Conservation (phyloP, 2,329 filamentous ascomycete species). For the Fusarium drepaniforme region DNA sequence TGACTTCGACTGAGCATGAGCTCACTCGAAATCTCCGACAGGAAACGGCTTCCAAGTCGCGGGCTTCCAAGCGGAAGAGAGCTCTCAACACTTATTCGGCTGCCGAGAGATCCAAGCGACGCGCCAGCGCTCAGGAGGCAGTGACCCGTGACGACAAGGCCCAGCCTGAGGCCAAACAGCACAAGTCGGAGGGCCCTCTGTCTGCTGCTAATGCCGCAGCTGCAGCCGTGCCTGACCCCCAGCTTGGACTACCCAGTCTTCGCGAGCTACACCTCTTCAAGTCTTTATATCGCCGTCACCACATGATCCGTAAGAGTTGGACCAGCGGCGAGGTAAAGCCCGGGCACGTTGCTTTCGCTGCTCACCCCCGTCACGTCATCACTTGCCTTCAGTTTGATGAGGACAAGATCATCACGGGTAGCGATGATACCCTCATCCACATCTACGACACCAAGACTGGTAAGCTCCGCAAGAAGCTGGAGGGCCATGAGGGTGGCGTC, state of each 20-base stretch:
- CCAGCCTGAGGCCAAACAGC: slow-evolving; percentile 57
- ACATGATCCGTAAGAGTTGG: slow-evolving; percentile 93
- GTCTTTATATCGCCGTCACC: slow-evolving; percentile 92
- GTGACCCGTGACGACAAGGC: slow-evolving; percentile 57
- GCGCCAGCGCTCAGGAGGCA: slow-evolving; percentile 62
- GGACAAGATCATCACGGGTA: slow-evolving; percentile 97
- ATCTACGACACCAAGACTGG: slow-evolving; percentile 98
- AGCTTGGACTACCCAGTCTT: slow-evolving; percentile 82
- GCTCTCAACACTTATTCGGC: slow-evolving; percentile 57
- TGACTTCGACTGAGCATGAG: slow-evolving; percentile 67
- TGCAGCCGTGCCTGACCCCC: slow-evolving; percentile 82
- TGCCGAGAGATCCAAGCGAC: slow-evolving; percentile 66
- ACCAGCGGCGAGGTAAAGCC: slow-evolving; percentile 88
- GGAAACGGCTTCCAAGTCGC: slow-evolving; percentile 58
- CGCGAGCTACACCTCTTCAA: slow-evolving; percentile 94
- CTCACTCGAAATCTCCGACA: slow-evolving; percentile 57
- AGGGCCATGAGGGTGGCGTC: slow-evolving; percentile 95
- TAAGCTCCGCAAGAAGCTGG: slow-evolving; percentile 82
- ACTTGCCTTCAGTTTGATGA: slow-evolving; percentile 98
- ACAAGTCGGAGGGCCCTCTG: slow-evolving; percentile 83
- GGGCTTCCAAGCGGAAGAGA: slow-evolving; percentile 70
- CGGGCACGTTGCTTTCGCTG: slow-evolving; percentile 93
- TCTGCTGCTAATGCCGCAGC: slow-evolving; percentile 90
- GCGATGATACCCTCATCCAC: slow-evolving; percentile 97
- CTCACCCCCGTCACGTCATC: slow-evolving; percentile 95